Conservation (phyloP, 345 rosid genomes). For the Acer negundo region DNA sequence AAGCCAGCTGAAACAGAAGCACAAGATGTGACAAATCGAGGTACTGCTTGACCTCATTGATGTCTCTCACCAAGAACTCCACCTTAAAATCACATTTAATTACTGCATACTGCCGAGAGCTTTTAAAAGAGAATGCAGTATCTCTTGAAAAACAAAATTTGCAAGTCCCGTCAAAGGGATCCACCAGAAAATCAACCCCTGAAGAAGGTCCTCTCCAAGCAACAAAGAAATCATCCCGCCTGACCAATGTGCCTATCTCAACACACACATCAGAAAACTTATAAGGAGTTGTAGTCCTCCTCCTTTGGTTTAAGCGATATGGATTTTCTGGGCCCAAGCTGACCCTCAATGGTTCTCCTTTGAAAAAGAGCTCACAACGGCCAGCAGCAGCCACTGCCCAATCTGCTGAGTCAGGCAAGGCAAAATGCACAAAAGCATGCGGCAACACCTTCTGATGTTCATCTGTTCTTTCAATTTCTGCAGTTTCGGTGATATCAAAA, state of each 20-base stretch:
- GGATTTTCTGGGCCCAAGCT: slow-evolving; percentile 80
- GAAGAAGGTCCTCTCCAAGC: slow-evolving; percentile 70
- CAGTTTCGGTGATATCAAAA: slow-evolving; percentile 39
- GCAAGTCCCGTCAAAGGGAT: slow-evolving; percentile 82
- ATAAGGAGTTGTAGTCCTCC: slow-evolving; percentile 58
- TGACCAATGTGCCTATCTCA: slow-evolving; percentile 67
- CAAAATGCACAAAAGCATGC: slow-evolving; percentile 91
- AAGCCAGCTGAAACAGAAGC: slow-evolving; percentile 65
- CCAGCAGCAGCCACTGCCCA: slow-evolving; percentile 32
- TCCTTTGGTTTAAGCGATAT: slow-evolving; percentile 56
- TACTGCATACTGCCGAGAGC: slow-evolving; percentile 42
- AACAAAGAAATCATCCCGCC: slow-evolving; percentile 53
- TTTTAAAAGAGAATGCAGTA: slow-evolving; percentile 70
- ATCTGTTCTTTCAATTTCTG: slow-evolving; percentile 31
- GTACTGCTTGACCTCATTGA: slow-evolving; percentile 55
- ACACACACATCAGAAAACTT: slow-evolving; percentile 54
- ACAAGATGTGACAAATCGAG: slow-evolving; percentile 37
- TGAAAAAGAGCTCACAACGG: slow-evolving; percentile 44
- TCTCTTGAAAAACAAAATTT: slow-evolving; percentile 63
- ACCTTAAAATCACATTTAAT: slow-evolving; percentile 80
- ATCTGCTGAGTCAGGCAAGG: slow-evolving; percentile 41
- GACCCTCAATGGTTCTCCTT: slow-evolving; percentile 52
- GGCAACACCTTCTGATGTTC: slow-evolving; percentile 66
- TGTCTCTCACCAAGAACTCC: slow-evolving; percentile 79
- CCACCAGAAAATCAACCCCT: slow-evolving; percentile 71